These are phyloP conservation scores for Teunomyces kruisii DNA, from an alignment of 805 yeast species.

Conservation along the genomic window DNA sequence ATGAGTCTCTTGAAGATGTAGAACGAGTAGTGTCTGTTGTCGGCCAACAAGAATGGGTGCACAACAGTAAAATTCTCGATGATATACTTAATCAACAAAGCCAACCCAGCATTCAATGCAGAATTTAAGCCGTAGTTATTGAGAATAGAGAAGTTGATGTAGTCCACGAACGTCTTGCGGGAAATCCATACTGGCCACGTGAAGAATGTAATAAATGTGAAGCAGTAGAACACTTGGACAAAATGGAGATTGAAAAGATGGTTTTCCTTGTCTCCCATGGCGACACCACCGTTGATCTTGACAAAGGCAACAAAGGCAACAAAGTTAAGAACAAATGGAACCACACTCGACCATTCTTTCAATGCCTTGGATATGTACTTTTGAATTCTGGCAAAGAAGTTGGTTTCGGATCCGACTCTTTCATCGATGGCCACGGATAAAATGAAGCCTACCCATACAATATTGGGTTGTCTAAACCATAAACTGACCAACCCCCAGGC, in stretches of 20 bases:
- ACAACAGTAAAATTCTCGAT: slow-evolving; percentile 65
- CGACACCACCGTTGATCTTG: slow-evolving; percentile 72
- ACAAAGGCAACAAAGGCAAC: slow-evolving; percentile 57
- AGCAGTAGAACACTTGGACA: slow-evolving; percentile 81
- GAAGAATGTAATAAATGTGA: slow-evolving; percentile 59
- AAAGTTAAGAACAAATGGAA: slow-evolving; percentile 58
- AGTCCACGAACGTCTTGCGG: slow-evolving; percentile 35
- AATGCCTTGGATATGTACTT: slow-evolving; percentile 15
- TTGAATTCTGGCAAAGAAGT: slow-evolving; percentile 17
- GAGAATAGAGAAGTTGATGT: slow-evolving; percentile 33
- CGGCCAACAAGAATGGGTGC: slow-evolving; percentile 91
- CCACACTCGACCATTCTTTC: slow-evolving; percentile 18
- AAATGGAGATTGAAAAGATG: slow-evolving; percentile 71
- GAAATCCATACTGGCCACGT: slow-evolving; percentile 76
- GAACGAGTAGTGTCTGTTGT: slow-evolving; percentile 91
- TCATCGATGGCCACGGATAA: slow-evolving; percentile 55
- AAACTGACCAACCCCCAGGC: slow-evolving; percentile 61
- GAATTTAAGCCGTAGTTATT: slow-evolving; percentile 17
- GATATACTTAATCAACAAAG: slow-evolving; percentile 39
- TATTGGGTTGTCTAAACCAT: slow-evolving; percentile 85
- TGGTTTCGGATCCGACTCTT: slow-evolving; percentile 18
- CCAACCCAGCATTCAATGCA: slow-evolving; percentile 13
- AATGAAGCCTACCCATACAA: slow-evolving; percentile 76
- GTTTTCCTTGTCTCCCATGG: slow-evolving; percentile 89
- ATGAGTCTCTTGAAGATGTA: slow-evolving; percentile 75